These are phyloP conservation scores for Metschnikowia similis DNA, from an alignment of 805 yeast genomes.

Conservation along the genomic window DNA sequence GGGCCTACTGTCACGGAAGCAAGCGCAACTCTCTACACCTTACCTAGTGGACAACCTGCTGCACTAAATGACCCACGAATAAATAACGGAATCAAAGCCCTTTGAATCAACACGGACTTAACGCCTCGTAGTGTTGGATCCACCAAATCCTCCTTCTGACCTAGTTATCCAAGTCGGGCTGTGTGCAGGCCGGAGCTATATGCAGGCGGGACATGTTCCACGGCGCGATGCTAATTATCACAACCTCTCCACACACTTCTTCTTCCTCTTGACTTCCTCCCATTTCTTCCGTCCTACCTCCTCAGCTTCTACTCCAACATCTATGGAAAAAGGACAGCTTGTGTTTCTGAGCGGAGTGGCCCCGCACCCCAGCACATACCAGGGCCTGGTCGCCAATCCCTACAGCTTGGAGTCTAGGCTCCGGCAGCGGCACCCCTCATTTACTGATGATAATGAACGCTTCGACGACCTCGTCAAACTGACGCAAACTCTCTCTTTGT, in stretches of 20 bases:
- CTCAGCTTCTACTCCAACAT: neutral
- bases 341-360: neutral
- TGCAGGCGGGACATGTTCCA: neutral
- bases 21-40: too few species aligned
- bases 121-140: too few species aligned
- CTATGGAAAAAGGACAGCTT: slow-evolving; percentile 1
- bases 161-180: too few species aligned
- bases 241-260: neutral
- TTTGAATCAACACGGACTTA: too few species aligned
- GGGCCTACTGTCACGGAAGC: too few species aligned
- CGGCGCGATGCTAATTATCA: neutral
- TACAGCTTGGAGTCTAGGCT: neutral
- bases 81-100: too few species aligned
- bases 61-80: too few species aligned
- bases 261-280: too few species aligned
- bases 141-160: too few species aligned
- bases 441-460: neutral
- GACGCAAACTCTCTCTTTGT: slow-evolving; percentile 14
- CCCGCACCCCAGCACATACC: neutral
- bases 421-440: slow-evolving; percentile 1
- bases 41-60: too few species aligned
- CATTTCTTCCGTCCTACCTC: neutral
- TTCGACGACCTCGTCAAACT: slow-evolving; percentile 16
- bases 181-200: neutral
- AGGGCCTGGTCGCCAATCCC: neutral